Evolutionary conservation across 2,329 filamentous ascomycete genomes (phyloP), one percentile per base, ranked within the genome.

Genomic region (Fusarium sp.): DNA sequence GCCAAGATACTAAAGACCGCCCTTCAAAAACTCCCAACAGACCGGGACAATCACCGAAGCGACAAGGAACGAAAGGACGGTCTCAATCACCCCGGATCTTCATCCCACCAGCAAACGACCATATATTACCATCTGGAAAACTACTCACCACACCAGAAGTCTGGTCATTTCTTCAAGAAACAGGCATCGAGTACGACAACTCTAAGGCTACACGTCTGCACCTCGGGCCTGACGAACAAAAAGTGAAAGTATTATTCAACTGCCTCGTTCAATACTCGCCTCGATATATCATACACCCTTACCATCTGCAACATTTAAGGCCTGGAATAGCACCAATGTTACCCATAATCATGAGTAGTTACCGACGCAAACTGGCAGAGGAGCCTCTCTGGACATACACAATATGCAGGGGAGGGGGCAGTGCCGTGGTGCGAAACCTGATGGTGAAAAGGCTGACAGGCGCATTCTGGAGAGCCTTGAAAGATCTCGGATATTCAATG

Each of bases 361-460:
- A 81, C 63, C 76, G 74, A n/a, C 68, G 63, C 5, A 81, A 77
- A 63, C 26, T 73, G 8, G 57, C 57, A 15, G 69, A 79, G 28
- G 66, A 80, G 44, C 79, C 81, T 36, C 71, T 84, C 22, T 84
- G 82, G 82, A 62, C 82, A 14, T 73, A 80, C 45, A 68, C 76
- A 5, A 75, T 78, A 26, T 34, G 34, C 24, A 38, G 55, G 17
- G 62, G 64, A 6, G 68, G 58, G 15, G 54, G 56, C 14, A 66
- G 69, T 15, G 65, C 74, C 12, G 72, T 83, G 8, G 79, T 83
- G 30, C 76, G 77, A 36, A 69, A 59, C 26, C 57, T 78, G 24
- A 74, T 77, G 17, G 67, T 72, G 64, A 70, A 77, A 39, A 75
- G 79, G 32, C 20, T 83, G 39, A 75, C 74, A 22, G 54, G 68